A percentile compares a stretch with the other conserved stretches of the same genome.
These are phyloP conservation scores for Hortaea werneckii DNA, from an alignment of 2,329 filamentous ascomycete species.

Conservation along the genomic window DNA sequence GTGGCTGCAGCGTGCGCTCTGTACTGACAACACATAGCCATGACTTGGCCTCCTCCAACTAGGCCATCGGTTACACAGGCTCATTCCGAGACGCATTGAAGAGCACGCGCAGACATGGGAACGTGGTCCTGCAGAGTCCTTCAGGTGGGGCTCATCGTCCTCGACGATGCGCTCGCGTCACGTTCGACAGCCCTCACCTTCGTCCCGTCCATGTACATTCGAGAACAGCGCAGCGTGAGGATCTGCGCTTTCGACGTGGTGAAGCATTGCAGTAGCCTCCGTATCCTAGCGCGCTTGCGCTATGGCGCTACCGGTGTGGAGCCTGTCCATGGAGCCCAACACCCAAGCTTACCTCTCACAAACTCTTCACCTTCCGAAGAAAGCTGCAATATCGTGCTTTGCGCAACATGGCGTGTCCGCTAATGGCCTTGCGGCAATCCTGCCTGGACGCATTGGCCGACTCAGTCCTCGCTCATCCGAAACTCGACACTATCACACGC, in stretches of 20 bases:
- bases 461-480: constrained; percentile 10
- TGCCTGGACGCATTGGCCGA: constrained; percentile 11
- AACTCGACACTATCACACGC: constrained; percentile 8
- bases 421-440: constrained; percentile 6
- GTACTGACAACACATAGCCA: too few relatives aligned
- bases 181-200: too few relatives aligned
- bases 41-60: too few relatives aligned
- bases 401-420: constrained; percentile 19
- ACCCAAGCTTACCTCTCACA: constrained; percentile 5
- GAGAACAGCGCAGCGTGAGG: too few relatives aligned
- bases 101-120: too few relatives aligned
- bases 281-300: constrained; percentile 10
- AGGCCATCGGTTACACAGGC: too few relatives aligned
- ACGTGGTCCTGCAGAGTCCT: too few relatives aligned
- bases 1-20: too few relatives aligned
- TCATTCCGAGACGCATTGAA: too few relatives aligned
- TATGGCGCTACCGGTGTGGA: constrained; percentile 13
- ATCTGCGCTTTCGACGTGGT: constrained; percentile 15
- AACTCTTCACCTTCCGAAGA: constrained; percentile 6
- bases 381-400: constrained; percentile 12
- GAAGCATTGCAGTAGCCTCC: constrained; percentile 16
- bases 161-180: too few relatives aligned
- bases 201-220: background rate
- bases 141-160: too few relatives aligned
- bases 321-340: constrained; percentile 10